These are phyloP conservation scores for Phytophthora litchii DNA, from an alignment of 352 stramenopile species.

Conservation along the genomic window DNA sequence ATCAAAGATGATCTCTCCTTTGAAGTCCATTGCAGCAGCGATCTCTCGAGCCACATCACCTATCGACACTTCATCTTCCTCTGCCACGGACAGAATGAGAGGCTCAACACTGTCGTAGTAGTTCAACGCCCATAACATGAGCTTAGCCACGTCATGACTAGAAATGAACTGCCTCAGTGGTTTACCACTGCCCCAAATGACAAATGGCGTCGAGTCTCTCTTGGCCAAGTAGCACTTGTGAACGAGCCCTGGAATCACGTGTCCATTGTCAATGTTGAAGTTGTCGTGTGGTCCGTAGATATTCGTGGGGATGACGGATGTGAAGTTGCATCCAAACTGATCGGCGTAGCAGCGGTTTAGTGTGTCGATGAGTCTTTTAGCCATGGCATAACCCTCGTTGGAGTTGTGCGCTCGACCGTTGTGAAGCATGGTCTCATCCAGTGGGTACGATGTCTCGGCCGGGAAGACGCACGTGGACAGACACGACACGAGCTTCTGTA, in stretches of 20 bases:
- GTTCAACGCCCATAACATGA: slow-evolving; percentile 90
- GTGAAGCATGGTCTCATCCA: slow-evolving; percentile 98
- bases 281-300: slow-evolving; percentile 99
- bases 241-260: slow-evolving; percentile 98
- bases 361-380: slow-evolving; percentile 98
- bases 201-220: slow-evolving; percentile 85
- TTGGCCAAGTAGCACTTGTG: slow-evolving; percentile 99
- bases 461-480: slow-evolving; percentile 99
- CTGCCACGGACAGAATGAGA: slow-evolving; percentile 96
- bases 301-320: slow-evolving; percentile 99
- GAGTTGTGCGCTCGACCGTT: slow-evolving; percentile 79
- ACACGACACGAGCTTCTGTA: slow-evolving; percentile 97
- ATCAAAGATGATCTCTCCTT: slow-evolving; percentile 90
- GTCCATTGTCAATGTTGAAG: slow-evolving; percentile 96
- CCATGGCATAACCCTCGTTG: slow-evolving; percentile 96
- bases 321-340: slow-evolving; percentile 98
- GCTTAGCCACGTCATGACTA: slow-evolving; percentile 93
- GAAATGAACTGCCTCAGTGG: slow-evolving; percentile 99
- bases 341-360: slow-evolving; percentile 97
- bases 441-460: slow-evolving; percentile 98
- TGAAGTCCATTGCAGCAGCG: slow-evolving; percentile 80
- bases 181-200: slow-evolving; percentile 95
- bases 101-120: slow-evolving; percentile 90
- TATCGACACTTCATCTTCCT: slow-evolving; percentile 96
- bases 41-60: slow-evolving; percentile 90